Base-by-base conservation (phyloP, 495 filamentous ascomycete species). In the Hyaloscypha finlandica region DNA sequence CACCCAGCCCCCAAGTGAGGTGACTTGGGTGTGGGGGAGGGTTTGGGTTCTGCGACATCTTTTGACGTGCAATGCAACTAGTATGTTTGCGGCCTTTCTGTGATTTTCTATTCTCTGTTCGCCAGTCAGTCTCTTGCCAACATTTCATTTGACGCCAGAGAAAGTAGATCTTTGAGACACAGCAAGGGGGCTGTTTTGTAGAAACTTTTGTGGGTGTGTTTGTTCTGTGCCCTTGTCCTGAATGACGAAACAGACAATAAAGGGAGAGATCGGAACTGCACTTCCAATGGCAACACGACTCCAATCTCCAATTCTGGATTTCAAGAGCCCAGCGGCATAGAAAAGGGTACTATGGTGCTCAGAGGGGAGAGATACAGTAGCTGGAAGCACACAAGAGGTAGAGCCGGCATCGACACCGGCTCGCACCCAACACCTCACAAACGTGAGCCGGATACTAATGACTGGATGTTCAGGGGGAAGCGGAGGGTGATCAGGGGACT, bases 1-100 rank as follows among this genome's bases (percentile, higher is more conserved):
- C 65, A 14, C 5, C 61, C 3, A 73, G 59, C 16, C 71, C 71
- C 70, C 70, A 72, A 12, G 58, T 59, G 4, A 3, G 6, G 12
- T 59, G 1, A 22, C 11, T 59, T 16, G 30, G 30, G 56, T 59
- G 9, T 19, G 42, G 16, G 56, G 5, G 6, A 37, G 53, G 56
- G n/a, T 31, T 30, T 37, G 5, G 31, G 6, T 59, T 59, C n/a
- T n/a, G 19, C 14, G n/a, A 59, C 33, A 20, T 37, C 8, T 8
- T 16, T 37, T 37, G 31, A 14, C 6, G 29, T 16, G 56, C 33
- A 8, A 31, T 33, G 1, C n/a, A 20, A 4, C 8, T 29, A 29
- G 16, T 6, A 29, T 6, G 8, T 12, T 56, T 29, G 29, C 22
- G 19, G 16, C 25, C 25, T 53, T 53, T 53, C 8, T 53, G 12